Evolutionary conservation across 2,329 filamentous ascomycete genomes (phyloP).

Genomic region (Karstenula rhodostoma): DNA sequence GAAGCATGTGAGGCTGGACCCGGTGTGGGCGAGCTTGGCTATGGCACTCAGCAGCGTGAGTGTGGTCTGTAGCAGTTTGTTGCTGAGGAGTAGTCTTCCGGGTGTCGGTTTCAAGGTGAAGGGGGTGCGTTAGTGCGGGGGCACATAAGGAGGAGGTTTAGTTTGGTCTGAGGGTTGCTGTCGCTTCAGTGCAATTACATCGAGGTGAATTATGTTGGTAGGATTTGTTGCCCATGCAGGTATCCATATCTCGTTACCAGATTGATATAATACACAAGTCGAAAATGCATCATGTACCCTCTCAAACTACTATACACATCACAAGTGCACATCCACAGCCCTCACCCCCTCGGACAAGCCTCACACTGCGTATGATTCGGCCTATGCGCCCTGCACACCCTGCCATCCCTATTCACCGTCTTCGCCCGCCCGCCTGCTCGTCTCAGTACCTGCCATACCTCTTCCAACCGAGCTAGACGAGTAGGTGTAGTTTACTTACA

Average conservation of each 20-base stretch:
- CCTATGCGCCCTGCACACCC: not conserved
- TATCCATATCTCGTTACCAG: not conserved
- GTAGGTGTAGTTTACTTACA: not conserved
- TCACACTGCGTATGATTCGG: not conserved
- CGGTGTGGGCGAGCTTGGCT: conserved; percentile 86
- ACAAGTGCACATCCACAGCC: not conserved
- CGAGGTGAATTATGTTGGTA: not conserved
- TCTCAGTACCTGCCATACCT: too few relatives aligned
- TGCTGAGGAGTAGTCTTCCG: conserved; percentile 64
- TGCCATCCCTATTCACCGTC: not conserved
- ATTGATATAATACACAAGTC: not conserved
- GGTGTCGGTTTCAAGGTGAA: conserved; percentile 54
- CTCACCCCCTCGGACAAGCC: not conserved
- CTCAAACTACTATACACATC: not conserved
- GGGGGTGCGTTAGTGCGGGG: not conserved
- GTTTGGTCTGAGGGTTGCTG: not conserved
- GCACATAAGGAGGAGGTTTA: not conserved
- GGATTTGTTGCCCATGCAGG: not conserved
- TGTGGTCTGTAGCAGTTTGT: conserved; percentile 82
- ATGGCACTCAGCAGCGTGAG: conserved; percentile 94
- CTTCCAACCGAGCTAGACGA: not conserved
- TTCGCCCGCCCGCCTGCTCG: not conserved
- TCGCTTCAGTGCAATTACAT: not conserved
- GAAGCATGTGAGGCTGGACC: conserved; percentile 71
- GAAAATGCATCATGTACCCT: not conserved